These are phyloP conservation scores for Metroxylon sagu DNA, from an alignment of 176 grass and related monocot genomes.

Conservation along the genomic window DNA sequence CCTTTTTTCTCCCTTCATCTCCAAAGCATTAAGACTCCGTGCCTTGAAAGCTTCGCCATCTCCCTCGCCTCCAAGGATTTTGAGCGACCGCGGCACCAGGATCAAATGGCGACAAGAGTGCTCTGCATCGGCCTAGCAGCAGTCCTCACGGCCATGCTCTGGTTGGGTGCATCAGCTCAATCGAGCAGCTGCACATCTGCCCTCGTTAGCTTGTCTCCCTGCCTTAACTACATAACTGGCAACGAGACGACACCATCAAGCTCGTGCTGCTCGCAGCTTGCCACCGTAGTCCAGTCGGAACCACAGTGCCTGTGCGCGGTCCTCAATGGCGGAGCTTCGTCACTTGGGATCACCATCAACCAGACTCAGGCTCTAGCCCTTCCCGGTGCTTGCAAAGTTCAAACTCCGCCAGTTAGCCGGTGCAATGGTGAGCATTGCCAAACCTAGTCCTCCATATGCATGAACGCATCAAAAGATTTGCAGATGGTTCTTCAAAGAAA, in stretches of 20 bases:
- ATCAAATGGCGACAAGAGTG: conserved; percentile 15
- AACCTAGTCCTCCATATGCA: too few relatives aligned
- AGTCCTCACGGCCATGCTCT: not conserved
- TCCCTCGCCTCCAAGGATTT: too few relatives aligned
- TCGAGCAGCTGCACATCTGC: conserved; percentile 43
- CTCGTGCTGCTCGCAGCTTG: conserved; percentile 61
- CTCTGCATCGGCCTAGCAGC: not conserved
- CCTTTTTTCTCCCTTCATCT: not conserved
- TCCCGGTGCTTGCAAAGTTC: conserved; percentile 43
- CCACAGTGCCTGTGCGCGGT: conserved; percentile 80
- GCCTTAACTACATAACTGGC: conserved; percentile 71
- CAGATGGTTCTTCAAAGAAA: too few relatives aligned
- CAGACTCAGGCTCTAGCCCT: conserved; percentile 51
- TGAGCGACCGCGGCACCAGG: too few relatives aligned
- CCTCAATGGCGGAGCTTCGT: conserved; percentile 24
- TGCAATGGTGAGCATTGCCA: conserved; percentile 39
- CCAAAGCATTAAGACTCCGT: too few relatives aligned
- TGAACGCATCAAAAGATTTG: too few relatives aligned
- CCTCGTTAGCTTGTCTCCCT: conserved; percentile 54
- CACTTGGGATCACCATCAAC: conserved; percentile 62
- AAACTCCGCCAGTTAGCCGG: conserved; percentile 48
- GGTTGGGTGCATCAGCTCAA: conserved; percentile 35
- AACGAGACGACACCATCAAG: conserved; percentile 42
- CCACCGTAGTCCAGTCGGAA: conserved; percentile 34
- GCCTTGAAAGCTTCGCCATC: too few relatives aligned